Conservation (phyloP, 2,329 filamentous ascomycete species). For the Arthrobotrys sphaeroides region DNA sequence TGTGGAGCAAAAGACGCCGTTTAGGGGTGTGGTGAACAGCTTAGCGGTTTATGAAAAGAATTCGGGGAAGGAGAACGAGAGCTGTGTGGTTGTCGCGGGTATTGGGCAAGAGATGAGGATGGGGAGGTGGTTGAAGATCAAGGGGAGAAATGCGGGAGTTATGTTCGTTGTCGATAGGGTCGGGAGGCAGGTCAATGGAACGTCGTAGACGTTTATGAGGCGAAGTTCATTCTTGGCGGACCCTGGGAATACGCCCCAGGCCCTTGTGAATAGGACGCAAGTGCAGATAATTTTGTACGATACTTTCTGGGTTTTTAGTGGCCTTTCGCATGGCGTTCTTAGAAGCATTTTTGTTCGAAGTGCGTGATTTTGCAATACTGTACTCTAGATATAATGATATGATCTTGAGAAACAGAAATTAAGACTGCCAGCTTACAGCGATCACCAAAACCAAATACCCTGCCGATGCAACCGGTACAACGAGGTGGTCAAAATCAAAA, state of each 20-base stretch:
- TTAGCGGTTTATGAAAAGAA: slow-evolving; percentile 79
- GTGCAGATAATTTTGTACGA: slow-evolving; percentile 28
- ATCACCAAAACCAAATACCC: background rate
- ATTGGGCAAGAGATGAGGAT: slow-evolving; percentile 86
- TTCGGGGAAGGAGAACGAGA: slow-evolving; percentile 64
- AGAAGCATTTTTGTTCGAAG: slow-evolving; percentile 30
- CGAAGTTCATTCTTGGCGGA: background rate
- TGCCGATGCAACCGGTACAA: background rate
- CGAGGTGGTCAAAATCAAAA: background rate
- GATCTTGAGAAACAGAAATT: slow-evolving; percentile 3
- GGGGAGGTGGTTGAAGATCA: slow-evolving; percentile 78
- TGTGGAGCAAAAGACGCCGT: slow-evolving; percentile 52
- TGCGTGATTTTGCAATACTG: background rate
- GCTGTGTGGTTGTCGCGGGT: slow-evolving; percentile 84
- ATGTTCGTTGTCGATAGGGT: slow-evolving; percentile 80
- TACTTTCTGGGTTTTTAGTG: slow-evolving; percentile 19
- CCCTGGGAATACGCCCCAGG: background rate
- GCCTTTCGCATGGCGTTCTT: slow-evolving; percentile 21
- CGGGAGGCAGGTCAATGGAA: slow-evolving; percentile 57
- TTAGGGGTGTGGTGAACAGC: slow-evolving; percentile 85
- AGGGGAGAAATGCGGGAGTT: slow-evolving; percentile 82
- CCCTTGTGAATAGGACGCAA: background rate
- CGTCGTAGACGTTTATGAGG: background rate
- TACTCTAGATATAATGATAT: slow-evolving; percentile 15
- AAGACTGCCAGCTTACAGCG: background rate